A percentile compares a stretch with the other conserved stretches of the same genome.
Evolutionary conservation across 1,284 basidiomycete species (phyloP).

Genomic region (Trametes pubescens): DNA sequence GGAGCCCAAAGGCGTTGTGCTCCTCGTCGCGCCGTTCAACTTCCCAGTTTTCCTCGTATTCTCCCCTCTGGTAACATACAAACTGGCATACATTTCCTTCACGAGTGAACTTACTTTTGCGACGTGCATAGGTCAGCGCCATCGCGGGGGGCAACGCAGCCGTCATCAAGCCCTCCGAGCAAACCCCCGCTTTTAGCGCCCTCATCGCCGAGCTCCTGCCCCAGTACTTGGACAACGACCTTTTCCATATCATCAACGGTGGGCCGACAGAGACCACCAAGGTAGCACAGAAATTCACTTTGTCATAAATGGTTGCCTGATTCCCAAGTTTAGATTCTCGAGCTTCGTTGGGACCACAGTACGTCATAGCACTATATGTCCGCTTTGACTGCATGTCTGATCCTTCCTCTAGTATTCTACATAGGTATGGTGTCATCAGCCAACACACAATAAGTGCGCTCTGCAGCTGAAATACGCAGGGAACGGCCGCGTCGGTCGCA

Average conservation of each 20-base stretch:
- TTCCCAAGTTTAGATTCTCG: conserved; percentile 58
- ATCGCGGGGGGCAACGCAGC: conserved; percentile 81
- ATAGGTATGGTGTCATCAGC: conserved; percentile 48
- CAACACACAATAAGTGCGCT: conserved; percentile 1
- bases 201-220: conserved; percentile 78
- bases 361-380: conserved; percentile 38
- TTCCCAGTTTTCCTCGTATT: conserved; percentile 57
- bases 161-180: conserved; percentile 81
- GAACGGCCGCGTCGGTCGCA: conserved; percentile 74
- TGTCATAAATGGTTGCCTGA: not conserved
- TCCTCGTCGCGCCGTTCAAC: conserved; percentile 70
- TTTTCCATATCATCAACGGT: conserved; percentile 78
- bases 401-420: conserved; percentile 56
- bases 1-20: conserved; percentile 77
- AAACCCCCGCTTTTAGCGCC: conserved; percentile 65
- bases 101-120: not conserved
- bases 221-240: conserved; percentile 80
- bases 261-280: conserved; percentile 75
- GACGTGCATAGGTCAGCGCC: conserved; percentile 49
- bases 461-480: conserved; percentile 43
- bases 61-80: conserved; percentile 55
- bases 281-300: conserved; percentile 41
- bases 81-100: not conserved
- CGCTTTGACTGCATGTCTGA: not conserved
- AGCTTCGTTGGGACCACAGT: conserved; percentile 88